Evolutionary conservation across 78 protist genomes (phyloP).

Genomic region (Dictyostelium intermedium): DNA sequence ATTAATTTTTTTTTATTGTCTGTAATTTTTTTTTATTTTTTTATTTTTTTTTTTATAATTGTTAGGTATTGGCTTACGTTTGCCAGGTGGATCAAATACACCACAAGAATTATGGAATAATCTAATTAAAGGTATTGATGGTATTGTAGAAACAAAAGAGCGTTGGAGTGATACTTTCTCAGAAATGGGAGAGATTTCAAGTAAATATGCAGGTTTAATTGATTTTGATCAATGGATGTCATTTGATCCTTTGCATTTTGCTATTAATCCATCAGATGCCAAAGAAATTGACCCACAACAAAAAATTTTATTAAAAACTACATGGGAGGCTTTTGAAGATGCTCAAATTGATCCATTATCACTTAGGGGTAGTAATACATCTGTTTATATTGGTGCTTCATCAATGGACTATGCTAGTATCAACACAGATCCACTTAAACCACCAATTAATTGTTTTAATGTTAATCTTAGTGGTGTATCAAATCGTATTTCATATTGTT

Average conservation of each 20-base stretch:
- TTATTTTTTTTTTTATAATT: no score
- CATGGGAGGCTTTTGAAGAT: conserved; percentile 77
- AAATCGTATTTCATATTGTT: conserved; percentile 83
- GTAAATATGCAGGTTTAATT: conserved; percentile 35
- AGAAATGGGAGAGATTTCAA: neutral
- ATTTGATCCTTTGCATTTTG: conserved; percentile 64
- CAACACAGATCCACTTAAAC: no score
- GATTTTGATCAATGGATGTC: neutral
- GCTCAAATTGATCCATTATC: conserved; percentile 4
- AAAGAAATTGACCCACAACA: conserved; percentile 88
- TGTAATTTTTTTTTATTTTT: no score
- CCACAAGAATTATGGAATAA: conserved; percentile 30
- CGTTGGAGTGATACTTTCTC: conserved; percentile 11
- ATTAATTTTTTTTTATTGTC: no score
- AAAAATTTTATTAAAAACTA: conserved; percentile 78
- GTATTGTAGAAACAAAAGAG: neutral
- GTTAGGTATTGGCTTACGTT: conserved; percentile 75
- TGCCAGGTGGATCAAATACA: conserved; percentile 41
- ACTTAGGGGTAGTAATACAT: conserved; percentile 8
- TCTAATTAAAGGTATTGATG: neutral
- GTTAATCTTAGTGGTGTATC: neutral
- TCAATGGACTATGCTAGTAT: neutral
- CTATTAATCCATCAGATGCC: conserved; percentile 57
- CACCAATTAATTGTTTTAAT: neutral
- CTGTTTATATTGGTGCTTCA: conserved; percentile 57